Conservation (phyloP, 2,329 filamentous ascomycete species). For the Curvularia sp. region DNA sequence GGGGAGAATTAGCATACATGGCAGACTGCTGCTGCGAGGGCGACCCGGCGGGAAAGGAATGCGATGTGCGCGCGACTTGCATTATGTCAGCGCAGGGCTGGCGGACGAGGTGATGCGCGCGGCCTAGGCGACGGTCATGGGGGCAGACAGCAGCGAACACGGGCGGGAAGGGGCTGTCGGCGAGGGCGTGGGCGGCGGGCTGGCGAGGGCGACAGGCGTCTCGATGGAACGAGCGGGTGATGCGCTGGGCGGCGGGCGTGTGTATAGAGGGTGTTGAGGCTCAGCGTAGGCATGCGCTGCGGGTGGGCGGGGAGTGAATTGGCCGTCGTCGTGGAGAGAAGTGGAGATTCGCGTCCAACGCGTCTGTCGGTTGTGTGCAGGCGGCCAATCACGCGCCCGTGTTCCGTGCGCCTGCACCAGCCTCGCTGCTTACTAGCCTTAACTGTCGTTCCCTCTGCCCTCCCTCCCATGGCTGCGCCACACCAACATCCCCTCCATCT, state of each 20-base stretch:
- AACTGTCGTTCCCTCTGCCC: slow-evolving; percentile 3
- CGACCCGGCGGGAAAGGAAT: slow-evolving; percentile 38
- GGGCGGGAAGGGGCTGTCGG: slow-evolving; percentile 2
- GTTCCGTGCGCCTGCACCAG: slow-evolving; percentile 10
- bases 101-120: slow-evolving; percentile 18
- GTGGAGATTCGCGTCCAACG: slow-evolving; percentile 33
- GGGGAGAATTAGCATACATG: slow-evolving; percentile 45
- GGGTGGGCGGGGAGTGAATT: slow-evolving; percentile 27
- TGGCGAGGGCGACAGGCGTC: slow-evolving; percentile 1
- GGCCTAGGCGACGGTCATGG: slow-evolving; percentile 29
- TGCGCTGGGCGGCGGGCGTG: slow-evolving; percentile 10
- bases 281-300: slow-evolving; percentile 1
- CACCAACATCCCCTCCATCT: slow-evolving; percentile 51
- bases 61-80: slow-evolving; percentile 45
- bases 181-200: slow-evolving; percentile 1
- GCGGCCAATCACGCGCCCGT: slow-evolving; percentile 26
- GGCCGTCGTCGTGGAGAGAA: slow-evolving; percentile 26
- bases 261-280: not conserved
- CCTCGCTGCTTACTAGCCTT: slow-evolving; percentile 6
- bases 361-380: slow-evolving; percentile 25
- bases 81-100: slow-evolving; percentile 35
- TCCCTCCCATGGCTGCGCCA: slow-evolving; percentile 23
- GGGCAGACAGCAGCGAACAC: slow-evolving; percentile 7
- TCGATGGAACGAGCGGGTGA: not conserved
- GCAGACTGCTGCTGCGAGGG: slow-evolving; percentile 43